Evolutionary conservation across 495 filamentous ascomycete genomes (phyloP).

Genomic region (Trichoderma reesei): DNA sequence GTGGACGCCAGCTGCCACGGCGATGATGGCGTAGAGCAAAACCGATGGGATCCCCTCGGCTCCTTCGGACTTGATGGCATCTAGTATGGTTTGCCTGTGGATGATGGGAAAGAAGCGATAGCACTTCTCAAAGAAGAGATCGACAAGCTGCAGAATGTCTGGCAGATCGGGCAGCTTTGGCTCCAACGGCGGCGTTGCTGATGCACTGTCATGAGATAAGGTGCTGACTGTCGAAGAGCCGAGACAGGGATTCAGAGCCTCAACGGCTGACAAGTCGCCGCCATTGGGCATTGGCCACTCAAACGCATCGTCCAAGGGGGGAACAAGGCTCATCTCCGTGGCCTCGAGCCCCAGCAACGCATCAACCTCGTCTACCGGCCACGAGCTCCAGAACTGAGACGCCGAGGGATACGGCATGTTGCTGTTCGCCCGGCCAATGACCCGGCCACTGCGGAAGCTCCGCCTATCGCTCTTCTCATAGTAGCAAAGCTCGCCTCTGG

Average conservation of each 20-base stretch:
- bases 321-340: neutral
- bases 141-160: neutral
- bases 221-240: no score
- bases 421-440: neutral
- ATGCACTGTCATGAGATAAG: neutral
- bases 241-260: neutral
- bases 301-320: neutral
- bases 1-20: neutral
- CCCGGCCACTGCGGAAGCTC: neutral
- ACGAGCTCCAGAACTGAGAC: neutral
- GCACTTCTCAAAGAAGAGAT: slow-evolving; percentile 1
- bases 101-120: neutral
- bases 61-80: neutral
- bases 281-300: neutral
- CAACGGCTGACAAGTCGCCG: neutral
- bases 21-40: neutral
- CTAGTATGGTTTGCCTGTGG: neutral
- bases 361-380: neutral
- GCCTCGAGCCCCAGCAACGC: neutral
- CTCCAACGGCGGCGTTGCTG: neutral
- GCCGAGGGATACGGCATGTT: neutral
- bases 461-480: neutral
- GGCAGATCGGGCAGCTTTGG: neutral
- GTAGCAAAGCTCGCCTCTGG: neutral
- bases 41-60: neutral